Base-by-base conservation (phyloP, 768 basidiomycete genomes). In the Hydnomerulius pinastri region DNA sequence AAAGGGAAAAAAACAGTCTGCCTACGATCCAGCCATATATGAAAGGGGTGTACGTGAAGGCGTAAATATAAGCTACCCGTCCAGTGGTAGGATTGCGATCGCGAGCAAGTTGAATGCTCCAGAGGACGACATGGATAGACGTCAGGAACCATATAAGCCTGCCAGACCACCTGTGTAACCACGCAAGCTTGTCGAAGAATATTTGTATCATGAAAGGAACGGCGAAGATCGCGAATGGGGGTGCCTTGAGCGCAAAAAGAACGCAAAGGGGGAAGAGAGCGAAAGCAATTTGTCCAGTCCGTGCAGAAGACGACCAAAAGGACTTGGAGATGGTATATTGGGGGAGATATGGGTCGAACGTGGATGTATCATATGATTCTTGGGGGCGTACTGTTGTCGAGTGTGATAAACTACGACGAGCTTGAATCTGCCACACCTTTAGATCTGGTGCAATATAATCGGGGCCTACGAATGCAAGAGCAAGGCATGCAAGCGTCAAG, bases 151-250 rank as follows among this genome's bases (percentile, higher is more conserved):
- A 92, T 18, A 90, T 76, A 36, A 90, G 68, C 45, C 87, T 73
- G 2, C 85, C 90, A 4, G 79, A 70, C 83, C 87, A 87, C 23
- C 80, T 78, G 65, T 91, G 90, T 6, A 90, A 70, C 68, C 81
- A 76, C 4, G 81, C 77, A 9, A 90, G 78, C 62, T 88, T 88
- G 73, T 92, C 89, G 59, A 86, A 86, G 58, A 82, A 78, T n/a
- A 89, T 56, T 47, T 87, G 82, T 33, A 78, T 77, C 50, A 81
- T 71, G 54, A 78, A 79, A 0, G 82, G 77, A 46, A 84, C 66
- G 41, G 90, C 80, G 57, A 90, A 80, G 42, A 90, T 59, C 48
- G 88, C 87, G 58, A 89, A 85, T 0, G 89, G 86, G 10, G 83
- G 78, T 25, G 77, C 77, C 63, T 84, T 92, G 64, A 92, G 75